Evolutionary conservation across 257 asterid species (phyloP).

Genomic region (Lantana camara): DNA sequence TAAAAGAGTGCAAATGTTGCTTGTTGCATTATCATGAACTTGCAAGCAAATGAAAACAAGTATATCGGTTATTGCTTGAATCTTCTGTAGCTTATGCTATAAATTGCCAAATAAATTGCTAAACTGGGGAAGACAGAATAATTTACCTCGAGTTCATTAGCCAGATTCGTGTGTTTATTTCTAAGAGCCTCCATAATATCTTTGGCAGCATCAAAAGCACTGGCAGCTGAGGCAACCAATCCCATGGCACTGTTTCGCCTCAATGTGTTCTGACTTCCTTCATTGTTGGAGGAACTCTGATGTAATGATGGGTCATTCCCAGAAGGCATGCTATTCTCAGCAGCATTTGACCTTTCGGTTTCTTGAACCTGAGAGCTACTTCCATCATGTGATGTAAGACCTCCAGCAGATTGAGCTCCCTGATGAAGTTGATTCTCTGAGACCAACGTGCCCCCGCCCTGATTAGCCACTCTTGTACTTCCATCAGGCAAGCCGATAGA

Average conservation of each 20-base stretch:
- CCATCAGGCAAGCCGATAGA: conserved; percentile 71
- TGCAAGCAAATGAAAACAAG: conserved; percentile 4
- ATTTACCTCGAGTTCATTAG: conserved; percentile 96
- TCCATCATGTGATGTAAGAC: conserved; percentile 77
- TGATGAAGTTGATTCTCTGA: conserved; percentile 81
- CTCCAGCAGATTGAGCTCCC: conserved; percentile 71
- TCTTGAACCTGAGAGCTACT: conserved; percentile 79
- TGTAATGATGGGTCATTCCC: conserved; percentile 74
- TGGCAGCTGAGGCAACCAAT: conserved; percentile 85
- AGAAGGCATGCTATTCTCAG: conserved; percentile 68
- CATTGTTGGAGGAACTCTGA: conserved; percentile 64
- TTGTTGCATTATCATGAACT: not conserved
- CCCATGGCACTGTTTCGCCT: conserved; percentile 87
- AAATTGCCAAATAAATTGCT: conserved; percentile 22
- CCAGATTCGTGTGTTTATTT: conserved; percentile 92
- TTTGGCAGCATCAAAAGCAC: conserved; percentile 99
- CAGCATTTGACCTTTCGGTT: conserved; percentile 70
- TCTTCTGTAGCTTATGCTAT: conserved; percentile 7
- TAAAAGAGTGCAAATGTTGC: conserved; percentile 3
- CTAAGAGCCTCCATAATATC: conserved; percentile 98
- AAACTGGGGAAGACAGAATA: conserved; percentile 18
- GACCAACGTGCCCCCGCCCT: conserved; percentile 63
- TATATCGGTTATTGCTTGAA: conserved; percentile 11
- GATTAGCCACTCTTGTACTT: conserved; percentile 62
- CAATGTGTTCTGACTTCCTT: conserved; percentile 72